Conservation (phyloP, 148 eudicot species). For the Talinum fruticosum region DNA sequence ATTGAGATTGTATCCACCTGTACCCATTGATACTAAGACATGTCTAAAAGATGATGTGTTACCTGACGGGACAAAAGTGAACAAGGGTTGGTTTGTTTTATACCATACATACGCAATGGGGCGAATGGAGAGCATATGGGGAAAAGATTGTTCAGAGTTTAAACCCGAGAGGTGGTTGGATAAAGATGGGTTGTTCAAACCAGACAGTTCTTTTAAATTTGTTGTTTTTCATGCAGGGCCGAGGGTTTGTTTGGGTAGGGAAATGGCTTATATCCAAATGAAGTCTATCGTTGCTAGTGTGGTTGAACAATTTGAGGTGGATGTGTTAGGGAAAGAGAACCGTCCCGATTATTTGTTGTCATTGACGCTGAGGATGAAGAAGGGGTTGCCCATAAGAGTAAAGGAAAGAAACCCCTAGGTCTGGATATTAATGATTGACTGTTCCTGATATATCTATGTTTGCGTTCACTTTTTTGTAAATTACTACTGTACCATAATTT, state of each 20-base stretch:
- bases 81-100: conserved; percentile 44
- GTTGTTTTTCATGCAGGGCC: conserved; percentile 39
- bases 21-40: conserved; percentile 54
- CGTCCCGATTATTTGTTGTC: conserved; percentile 29
- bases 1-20: conserved; percentile 61
- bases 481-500: too few relatives aligned
- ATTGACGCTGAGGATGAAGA: conserved; percentile 36
- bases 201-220: conserved; percentile 47
- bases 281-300: conserved; percentile 35
- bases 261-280: conserved; percentile 42
- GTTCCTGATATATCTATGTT: too few relatives aligned
- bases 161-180: conserved; percentile 61
- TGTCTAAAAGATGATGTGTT: conserved; percentile 43
- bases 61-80: conserved; percentile 53
- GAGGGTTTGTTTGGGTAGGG: conserved; percentile 39
- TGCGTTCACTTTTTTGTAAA: too few relatives aligned
- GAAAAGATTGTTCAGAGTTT: conserved; percentile 57
- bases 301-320: conserved; percentile 35
- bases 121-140: conserved; percentile 73
- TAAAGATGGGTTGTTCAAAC: conserved; percentile 39
- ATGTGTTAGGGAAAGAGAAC: conserved; percentile 25
- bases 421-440: too few relatives aligned
- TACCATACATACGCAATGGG: conserved; percentile 64
- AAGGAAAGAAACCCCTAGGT: conserved; percentile 4
- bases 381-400: conserved; percentile 34